A percentile compares a stretch with the other conserved stretches of the same genome.
Evolutionary conservation across 129 eudicot species (phyloP).

Genomic region (Ambrosia trifida): DNA sequence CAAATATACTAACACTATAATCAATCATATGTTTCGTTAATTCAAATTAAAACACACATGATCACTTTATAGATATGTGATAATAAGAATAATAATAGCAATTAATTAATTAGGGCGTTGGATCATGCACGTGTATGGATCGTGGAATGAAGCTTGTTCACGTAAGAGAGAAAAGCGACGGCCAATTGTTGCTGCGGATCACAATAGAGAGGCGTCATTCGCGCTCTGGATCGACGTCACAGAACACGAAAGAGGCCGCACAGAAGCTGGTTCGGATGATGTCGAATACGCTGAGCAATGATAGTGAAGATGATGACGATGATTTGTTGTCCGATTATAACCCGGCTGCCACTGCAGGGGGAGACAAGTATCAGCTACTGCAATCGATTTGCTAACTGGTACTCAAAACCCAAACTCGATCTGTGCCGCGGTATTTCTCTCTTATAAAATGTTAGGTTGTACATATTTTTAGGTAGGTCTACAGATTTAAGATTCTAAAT

Average conservation of each 20-base stretch:
- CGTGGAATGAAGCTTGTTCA: constrained; percentile 23
- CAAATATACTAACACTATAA: too few relatives aligned
- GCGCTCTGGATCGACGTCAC: constrained; percentile 65
- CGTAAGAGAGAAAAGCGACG: constrained; percentile 26
- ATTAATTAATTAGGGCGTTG: not conserved
- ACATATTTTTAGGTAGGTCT: too few relatives aligned
- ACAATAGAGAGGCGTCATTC: constrained; percentile 25
- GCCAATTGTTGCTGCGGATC: constrained; percentile 30
- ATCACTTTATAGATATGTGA: not conserved
- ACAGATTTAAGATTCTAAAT: too few relatives aligned
- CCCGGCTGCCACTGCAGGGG: too few relatives aligned
- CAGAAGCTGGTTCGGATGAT: constrained; percentile 72
- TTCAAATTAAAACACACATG: not conserved
- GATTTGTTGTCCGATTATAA: constrained; percentile 54
- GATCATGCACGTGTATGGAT: constrained; percentile 37
- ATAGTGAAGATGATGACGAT: constrained; percentile 62
- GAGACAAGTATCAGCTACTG: too few relatives aligned
- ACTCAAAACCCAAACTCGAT: too few relatives aligned
- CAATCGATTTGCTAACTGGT: too few relatives aligned
- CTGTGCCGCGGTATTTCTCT: too few relatives aligned
- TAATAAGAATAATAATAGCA: not conserved
- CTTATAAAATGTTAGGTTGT: too few relatives aligned
- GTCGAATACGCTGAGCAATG: constrained; percentile 60
- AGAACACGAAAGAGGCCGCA: constrained; percentile 78
- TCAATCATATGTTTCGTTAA: too few relatives aligned